Conservation (phyloP, 2,329 filamentous ascomycete genomes). For the Colletotrichum cordylinicola region DNA sequence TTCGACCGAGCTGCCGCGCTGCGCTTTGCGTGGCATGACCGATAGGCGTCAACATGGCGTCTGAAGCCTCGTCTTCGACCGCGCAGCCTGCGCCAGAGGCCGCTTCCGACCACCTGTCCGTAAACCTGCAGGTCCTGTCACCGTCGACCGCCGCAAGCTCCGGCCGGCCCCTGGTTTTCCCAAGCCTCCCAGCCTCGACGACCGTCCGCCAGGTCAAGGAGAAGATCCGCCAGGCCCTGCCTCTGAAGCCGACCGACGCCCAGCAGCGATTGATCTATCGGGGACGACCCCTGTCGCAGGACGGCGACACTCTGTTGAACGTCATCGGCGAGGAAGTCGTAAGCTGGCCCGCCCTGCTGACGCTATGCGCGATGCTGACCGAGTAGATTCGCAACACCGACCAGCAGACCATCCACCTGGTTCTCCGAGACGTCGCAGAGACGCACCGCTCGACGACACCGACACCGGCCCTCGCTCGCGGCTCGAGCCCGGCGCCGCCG, state of each 20-base stretch:
- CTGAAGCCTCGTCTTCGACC: slow-evolving; percentile 32
- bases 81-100: slow-evolving; percentile 28
- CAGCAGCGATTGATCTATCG: slow-evolving; percentile 66
- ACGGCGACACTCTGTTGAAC: slow-evolving; percentile 60
- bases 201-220: slow-evolving; percentile 64
- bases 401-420: slow-evolving; percentile 59
- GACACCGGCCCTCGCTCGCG: slow-evolving; percentile 26
- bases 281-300: slow-evolving; percentile 60
- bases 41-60: slow-evolving; percentile 41
- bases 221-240: slow-evolving; percentile 58
- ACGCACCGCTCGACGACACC: slow-evolving; percentile 27
- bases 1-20: slow-evolving; percentile 15
- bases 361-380: slow-evolving; percentile 3
- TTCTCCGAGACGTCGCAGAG: slow-evolving; percentile 48
- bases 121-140: slow-evolving; percentile 65
- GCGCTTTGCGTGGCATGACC: slow-evolving; percentile 18
- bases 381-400: slow-evolving; percentile 28
- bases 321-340: slow-evolving; percentile 63
- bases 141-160: slow-evolving; percentile 57
- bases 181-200: slow-evolving; percentile 51
- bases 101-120: slow-evolving; percentile 39
- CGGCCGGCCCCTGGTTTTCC: slow-evolving; percentile 54
- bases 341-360: slow-evolving; percentile 29
- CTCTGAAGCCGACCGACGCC: slow-evolving; percentile 56
- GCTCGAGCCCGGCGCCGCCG: slow-evolving; percentile 28